Evolutionary conservation across 2,329 filamentous ascomycete genomes (phyloP), one percentile per base, ranked within the genome.

Genomic region (Talaromyces marneffei): DNA sequence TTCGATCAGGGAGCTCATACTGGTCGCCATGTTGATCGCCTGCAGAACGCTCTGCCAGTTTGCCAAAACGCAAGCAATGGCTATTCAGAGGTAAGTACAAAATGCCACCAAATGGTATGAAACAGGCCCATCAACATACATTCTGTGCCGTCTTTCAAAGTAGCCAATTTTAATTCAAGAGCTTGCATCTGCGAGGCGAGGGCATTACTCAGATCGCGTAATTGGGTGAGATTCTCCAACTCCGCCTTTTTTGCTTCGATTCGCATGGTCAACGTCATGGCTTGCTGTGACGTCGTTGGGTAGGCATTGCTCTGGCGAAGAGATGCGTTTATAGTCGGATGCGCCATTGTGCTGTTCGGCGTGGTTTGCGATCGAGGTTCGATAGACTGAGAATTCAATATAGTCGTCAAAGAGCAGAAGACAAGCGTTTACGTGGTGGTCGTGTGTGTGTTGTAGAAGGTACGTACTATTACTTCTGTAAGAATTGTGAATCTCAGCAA

Each of bases 21-120:
- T 79, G 59, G 83, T 86, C 59, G 85, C 85, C 80, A 88, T 86
- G 64, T 81, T 80, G 62, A 88, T 86, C 48, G 85, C 85, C 57
- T 83, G 77, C 54, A 88, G 72, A 29, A 88, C 85, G 66, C 85
- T 86, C 58, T 85, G 82, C 85, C 85, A 88, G 69, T 87, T 88
- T 40, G 83, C 82, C 68, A 88, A 78, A n/a, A 88, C 85, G 50
- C 82, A 83, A 59, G 85, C 85, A 61, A 88, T 83, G 63, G 85
- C 85, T 85, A 71, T 25, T 18, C 12, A 48, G 53, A 62, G 20
- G 46, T 59, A 29, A 62, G 61, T 29, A 52, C 33, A 40, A 18
- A 16, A 55, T 7, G 16, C 7, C 14, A 29, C 18, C 16, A 8
- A 16, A 10, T 20, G 10, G 33, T 16, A 40, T 9, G 8, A 33